These are phyloP conservation scores for Argentina anserina DNA, from an alignment of 306 rosid genomes.

Conservation along the genomic window DNA sequence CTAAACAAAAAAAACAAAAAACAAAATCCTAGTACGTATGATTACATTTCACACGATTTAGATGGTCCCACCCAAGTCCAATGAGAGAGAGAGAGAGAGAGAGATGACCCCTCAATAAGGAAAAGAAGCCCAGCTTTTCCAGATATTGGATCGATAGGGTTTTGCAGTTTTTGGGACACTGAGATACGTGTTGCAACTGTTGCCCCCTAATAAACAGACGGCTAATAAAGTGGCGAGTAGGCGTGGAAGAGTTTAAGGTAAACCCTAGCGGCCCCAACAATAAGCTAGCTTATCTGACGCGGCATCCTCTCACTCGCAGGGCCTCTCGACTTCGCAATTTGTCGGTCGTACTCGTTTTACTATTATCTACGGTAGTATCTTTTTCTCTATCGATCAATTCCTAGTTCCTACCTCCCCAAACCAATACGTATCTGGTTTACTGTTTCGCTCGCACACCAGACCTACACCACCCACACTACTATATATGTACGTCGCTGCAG, in stretches of 20 bases:
- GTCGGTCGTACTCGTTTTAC: not conserved
- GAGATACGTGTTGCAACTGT: not conserved
- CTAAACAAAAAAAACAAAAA: no score
- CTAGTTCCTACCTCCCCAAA: not conserved
- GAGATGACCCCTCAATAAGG: not conserved
- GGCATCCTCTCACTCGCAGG: slow-evolving; percentile 7
- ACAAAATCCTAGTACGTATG: slow-evolving; percentile 1
- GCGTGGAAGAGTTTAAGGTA: not conserved
- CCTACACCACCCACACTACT: not conserved
- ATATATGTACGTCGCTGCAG: not conserved
- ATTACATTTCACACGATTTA: not conserved
- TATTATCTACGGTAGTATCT: not conserved
- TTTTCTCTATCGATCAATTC: not conserved
- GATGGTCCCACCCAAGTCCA: not conserved
- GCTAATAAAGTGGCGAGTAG: not conserved
- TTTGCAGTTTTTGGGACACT: not conserved
- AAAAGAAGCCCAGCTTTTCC: not conserved
- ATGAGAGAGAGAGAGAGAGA: not conserved
- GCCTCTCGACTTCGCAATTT: no score
- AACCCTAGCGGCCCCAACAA: not conserved
- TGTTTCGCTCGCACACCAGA: not conserved
- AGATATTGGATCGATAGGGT: not conserved
- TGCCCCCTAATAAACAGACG: not conserved
- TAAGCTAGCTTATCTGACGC: not conserved
- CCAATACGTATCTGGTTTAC: not conserved